phyloP scores from a whole-genome alignment of 2,329 filamentous ascomycete species.

The Colletotrichum melonis region DNA sequence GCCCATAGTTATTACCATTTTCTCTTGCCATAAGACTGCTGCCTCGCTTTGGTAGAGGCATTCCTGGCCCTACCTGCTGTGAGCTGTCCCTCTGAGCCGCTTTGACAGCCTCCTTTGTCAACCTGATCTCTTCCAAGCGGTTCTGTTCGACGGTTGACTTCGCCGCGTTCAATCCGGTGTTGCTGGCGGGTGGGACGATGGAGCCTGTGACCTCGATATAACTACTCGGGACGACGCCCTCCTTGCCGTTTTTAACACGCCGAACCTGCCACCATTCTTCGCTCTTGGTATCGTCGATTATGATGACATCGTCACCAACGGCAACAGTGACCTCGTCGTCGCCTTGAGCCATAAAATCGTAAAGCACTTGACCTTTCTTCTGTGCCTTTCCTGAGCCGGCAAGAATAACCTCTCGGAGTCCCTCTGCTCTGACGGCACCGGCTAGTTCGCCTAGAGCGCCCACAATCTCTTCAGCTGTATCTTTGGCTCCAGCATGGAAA shows the following conservation, averaged over 20 bases:
- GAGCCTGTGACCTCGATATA: constrained; percentile 90
- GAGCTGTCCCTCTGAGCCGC: constrained; percentile 64
- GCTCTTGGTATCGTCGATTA: constrained; percentile 90
- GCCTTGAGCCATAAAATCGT: constrained; percentile 96
- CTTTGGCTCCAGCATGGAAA: constrained; percentile 96
- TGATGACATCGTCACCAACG: constrained; percentile 88
- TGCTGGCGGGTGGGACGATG: constrained; percentile 61
- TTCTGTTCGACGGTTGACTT: constrained; percentile 81
- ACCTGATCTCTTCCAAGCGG: constrained; percentile 81
- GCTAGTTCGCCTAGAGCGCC: constrained; percentile 88
- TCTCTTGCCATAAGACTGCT: constrained; percentile 80
- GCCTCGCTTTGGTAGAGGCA: constrained; percentile 80
- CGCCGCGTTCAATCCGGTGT: constrained; percentile 61
- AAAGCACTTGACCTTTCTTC: constrained; percentile 88
- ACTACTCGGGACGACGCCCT: constrained; percentile 95
- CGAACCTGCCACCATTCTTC: constrained; percentile 99
- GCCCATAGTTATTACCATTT: constrained; percentile 73
- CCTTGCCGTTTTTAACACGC: constrained; percentile 89
- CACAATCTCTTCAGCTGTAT: constrained; percentile 95
- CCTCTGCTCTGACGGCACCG: constrained; percentile 85
- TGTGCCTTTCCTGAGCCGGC: constrained; percentile 77
- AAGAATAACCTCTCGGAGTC: constrained; percentile 85
- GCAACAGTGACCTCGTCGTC: constrained; percentile 96
- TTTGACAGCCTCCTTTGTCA: constrained; percentile 83
- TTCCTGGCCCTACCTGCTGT: constrained; percentile 78